phyloP scores from a whole-genome alignment of 2,329 filamentous ascomycete species.

The Endoconidiophora laricicola region DNA sequence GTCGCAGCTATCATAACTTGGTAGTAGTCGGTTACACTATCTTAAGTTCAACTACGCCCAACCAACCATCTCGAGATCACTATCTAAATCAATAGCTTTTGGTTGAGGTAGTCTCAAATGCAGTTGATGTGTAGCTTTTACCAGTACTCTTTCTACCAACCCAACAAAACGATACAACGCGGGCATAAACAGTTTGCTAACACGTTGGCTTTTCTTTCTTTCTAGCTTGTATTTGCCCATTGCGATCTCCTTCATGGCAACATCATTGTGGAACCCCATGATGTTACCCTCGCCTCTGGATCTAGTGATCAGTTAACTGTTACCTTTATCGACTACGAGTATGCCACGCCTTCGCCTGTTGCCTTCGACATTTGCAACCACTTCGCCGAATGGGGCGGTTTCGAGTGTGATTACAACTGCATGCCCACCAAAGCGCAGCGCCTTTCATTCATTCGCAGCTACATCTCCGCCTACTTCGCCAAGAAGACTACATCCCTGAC shows the following conservation, averaged over 20 bases:
- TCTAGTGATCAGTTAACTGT: slow-evolving; percentile 30
- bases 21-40: too few species aligned
- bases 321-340: slow-evolving; percentile 96
- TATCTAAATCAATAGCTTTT: too few species aligned
- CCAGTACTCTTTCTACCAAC: too few species aligned
- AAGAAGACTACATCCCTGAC: slow-evolving; percentile 21
- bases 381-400: slow-evolving; percentile 95
- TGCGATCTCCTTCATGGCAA: slow-evolving; percentile 95
- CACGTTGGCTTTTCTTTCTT: neutral
- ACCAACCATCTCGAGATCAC: too few species aligned
- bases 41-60: too few species aligned
- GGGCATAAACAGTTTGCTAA: neutral
- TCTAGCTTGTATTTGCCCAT: slow-evolving; percentile 74
- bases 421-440: slow-evolving; percentile 66
- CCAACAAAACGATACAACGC: too few species aligned
- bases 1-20: too few species aligned
- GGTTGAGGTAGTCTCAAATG: too few species aligned
- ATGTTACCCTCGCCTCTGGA: slow-evolving; percentile 14
- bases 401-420: slow-evolving; percentile 78
- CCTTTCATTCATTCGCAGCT: slow-evolving; percentile 66
- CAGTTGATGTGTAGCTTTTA: too few species aligned
- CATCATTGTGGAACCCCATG: slow-evolving; percentile 59
- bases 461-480: slow-evolving; percentile 57
- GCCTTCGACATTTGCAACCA: slow-evolving; percentile 97
- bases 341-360: slow-evolving; percentile 81